Base-by-base conservation (phyloP, 2,329 filamentous ascomycete genomes). In the Chaetomium strumarium region DNA sequence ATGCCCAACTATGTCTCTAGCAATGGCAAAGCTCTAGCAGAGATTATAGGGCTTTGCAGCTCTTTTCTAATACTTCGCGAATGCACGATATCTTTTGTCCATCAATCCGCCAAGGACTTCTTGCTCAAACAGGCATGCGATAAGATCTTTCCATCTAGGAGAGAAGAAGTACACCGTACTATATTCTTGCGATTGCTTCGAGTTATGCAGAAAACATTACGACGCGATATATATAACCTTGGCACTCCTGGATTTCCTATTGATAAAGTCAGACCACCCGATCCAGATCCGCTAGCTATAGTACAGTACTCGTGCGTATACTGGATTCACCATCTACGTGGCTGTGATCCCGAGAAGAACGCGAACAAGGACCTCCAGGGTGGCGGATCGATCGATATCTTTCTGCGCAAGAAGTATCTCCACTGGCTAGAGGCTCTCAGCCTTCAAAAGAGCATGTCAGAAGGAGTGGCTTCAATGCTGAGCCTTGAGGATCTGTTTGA, bases 211-310 rank as follows among this genome's bases (percentile, higher is more conserved):
- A 40, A 10, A 38, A 58, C 31, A 41, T 50, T 68, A 33, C 48
- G 52, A 20, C 56, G 62, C 49, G 60, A 68, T 9, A 55, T 57
- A 6, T 58, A 58, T 49, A 13, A 17, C 31, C 43, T 58, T 17
- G 20, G 30, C 16, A 40, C 38, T 29, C 53, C 53, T 17, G 51
- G 53, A 45, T 52, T 49, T 30, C 29, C 39, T 4, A 57, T 59
- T 36, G 41, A 51, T 37, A 24, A 45, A 10, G 37, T 53, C 34
- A 19, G 33, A 30, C 16, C 20, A 13, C 53, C 53, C 11, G 33
- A 45, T 31, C 53, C 51, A 30, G 57, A 59, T 44, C 53, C 55
- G 14, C 49, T 59, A n/a, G 51, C 44, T 1, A 29, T 49, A n/a
- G 53, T 55, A 30, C 49, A 49, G 42, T 59, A 59, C 47, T 56